These are phyloP conservation scores for Nemophila menziesii DNA, from an alignment of 257 asterid genomes.

Conservation along the genomic window DNA sequence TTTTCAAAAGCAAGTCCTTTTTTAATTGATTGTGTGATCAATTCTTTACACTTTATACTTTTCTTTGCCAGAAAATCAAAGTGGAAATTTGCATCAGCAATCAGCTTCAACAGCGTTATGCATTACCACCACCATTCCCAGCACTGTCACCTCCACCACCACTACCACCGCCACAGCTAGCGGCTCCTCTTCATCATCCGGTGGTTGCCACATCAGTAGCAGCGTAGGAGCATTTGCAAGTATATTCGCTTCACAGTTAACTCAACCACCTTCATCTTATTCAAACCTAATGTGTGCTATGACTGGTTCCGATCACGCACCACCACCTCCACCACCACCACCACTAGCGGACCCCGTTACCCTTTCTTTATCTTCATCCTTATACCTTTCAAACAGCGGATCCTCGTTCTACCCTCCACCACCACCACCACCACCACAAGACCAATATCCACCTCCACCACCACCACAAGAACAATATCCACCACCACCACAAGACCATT, in stretches of 20 bases:
- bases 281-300: conserved; percentile 26
- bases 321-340: too few species aligned
- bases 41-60: conserved; percentile 5
- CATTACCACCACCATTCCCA: conserved; percentile 10
- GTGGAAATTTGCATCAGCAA: conserved; percentile 25
- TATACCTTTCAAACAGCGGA: conserved; percentile 25
- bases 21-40: conserved; percentile 14
- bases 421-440: conserved; percentile 16
- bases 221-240: conserved; percentile 23
- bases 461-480: conserved; percentile 31
- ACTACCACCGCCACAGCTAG: conserved; percentile 10
- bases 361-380: conserved; percentile 49
- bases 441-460: too few species aligned
- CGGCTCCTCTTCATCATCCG: conserved; percentile 20
- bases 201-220: conserved; percentile 19
- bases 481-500: conserved; percentile 21
- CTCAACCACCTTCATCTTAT: conserved; percentile 18
- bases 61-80: conserved; percentile 49
- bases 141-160: conserved; percentile 9
- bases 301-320: conserved; percentile 17
- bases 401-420: conserved; percentile 35
- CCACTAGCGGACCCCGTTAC: conserved; percentile 60
- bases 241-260: conserved; percentile 22
- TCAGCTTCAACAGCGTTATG: conserved; percentile 11
- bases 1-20: conserved; percentile 10